Percentiles rank a stretch among this genome's conserved stretches.
These are phyloP conservation scores for Calonectria fujianensis DNA, from an alignment of 2,329 filamentous ascomycete genomes.

Conservation along the genomic window DNA sequence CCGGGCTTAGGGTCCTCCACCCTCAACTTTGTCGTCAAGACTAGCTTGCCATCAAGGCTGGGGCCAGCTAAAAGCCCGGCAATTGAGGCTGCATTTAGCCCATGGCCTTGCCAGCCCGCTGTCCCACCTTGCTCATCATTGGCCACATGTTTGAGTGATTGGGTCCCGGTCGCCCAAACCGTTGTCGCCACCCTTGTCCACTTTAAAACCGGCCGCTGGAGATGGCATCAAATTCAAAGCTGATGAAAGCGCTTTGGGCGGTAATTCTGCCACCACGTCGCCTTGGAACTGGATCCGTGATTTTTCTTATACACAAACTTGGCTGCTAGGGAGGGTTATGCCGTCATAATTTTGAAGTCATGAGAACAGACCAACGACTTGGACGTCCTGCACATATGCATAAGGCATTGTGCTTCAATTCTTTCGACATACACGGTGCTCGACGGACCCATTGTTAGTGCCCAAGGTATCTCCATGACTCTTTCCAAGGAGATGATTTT, in stretches of 20 bases:
- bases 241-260: slow-evolving; percentile 31
- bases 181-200: slow-evolving; percentile 20
- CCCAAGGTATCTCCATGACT: not conserved
- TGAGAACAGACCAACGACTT: slow-evolving; percentile 1
- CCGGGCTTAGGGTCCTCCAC: not conserved
- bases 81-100: slow-evolving; percentile 21
- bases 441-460: slow-evolving; percentile 20
- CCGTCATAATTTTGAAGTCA: slow-evolving; percentile 23
- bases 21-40: slow-evolving; percentile 2
- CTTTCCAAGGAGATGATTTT: not conserved
- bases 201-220: not conserved
- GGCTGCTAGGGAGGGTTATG: not conserved
- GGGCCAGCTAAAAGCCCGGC: slow-evolving; percentile 10
- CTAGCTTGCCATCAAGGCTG: slow-evolving; percentile 17
- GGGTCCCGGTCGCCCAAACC: slow-evolving; percentile 24
- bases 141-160: slow-evolving; percentile 43
- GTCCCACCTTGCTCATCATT: slow-evolving; percentile 31
- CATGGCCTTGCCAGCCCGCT: not conserved
- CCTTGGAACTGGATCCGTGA: slow-evolving; percentile 2
- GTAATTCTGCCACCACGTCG: not conserved
- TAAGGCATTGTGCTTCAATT: not conserved
- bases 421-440: not conserved
- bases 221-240: slow-evolving; percentile 17
- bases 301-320: slow-evolving; percentile 20
- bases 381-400: slow-evolving; percentile 13